Base-by-base conservation (phyloP, 768 basidiomycete genomes). In the Suillus discolor region DNA sequence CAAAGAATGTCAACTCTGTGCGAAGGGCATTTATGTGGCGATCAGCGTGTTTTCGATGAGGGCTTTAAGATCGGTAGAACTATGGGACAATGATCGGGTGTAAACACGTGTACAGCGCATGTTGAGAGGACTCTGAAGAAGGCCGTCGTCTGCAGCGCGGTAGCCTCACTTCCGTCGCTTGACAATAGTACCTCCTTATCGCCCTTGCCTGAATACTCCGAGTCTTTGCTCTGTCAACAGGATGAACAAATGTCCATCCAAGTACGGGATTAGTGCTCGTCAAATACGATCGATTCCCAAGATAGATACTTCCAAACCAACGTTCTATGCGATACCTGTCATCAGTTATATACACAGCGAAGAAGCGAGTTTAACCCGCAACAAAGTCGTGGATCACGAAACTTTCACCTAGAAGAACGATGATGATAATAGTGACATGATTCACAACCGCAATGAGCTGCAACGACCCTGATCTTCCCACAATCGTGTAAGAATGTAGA, bases 31-130 rank as follows among this genome's bases (percentile, higher is more conserved):
- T 77, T 77, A 77, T 74, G 76, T 77, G 74, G 57, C 67, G 67
- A 70, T 67, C 75, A 75, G 74, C 76, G 76, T 77, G 76, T 76
- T 67, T 73, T 75, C 68, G 73, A 76, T 42, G 76, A 78, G 76
- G 76, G 72, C 65, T 41, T 69, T 66, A 63, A 67, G 61, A 67
- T 60, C 41, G 25, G 39, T 41, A 18, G 23, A 60, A 42, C 11
- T 6, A 15, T 41, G 11, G 25, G 2, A 59, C 25, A 55, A 49
- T 68, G 67, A 65, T 63, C 53, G 39, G 62, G 65, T 63, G 65
- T 47, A 18, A 47, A 61, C 57, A 68, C 61, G 62, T 60, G 64
- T 55, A 13, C 38, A 16, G 55, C 59, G 55, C 57, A 62, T 62
- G 49, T 42, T 49, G 47, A 54, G 65, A 36, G 47, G 62, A 53